A percentile compares a stretch with the other conserved stretches of the same genome.
These are phyloP conservation scores for Logfia minima DNA, from an alignment of 129 eudicot species.

Conservation along the genomic window DNA sequence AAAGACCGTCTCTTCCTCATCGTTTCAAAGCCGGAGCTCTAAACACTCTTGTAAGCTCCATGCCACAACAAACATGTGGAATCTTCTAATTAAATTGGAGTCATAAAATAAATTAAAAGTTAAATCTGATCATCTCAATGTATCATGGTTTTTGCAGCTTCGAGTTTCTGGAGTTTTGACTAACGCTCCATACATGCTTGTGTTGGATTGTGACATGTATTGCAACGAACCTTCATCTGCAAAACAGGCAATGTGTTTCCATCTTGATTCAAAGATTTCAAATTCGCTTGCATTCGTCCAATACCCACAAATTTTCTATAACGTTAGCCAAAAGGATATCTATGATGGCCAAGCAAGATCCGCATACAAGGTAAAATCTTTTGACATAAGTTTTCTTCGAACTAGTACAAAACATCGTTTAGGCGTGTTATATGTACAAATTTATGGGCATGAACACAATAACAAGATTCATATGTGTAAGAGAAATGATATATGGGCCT, in stretches of 20 bases:
- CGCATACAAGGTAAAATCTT: slow-evolving; percentile 50
- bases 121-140: neutral
- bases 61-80: neutral
- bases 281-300: slow-evolving; percentile 57
- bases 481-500: no score
- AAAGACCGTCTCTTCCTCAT: slow-evolving; percentile 71
- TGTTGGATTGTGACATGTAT: slow-evolving; percentile 87
- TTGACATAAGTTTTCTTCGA: neutral
- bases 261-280: slow-evolving; percentile 66
- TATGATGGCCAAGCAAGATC: slow-evolving; percentile 80
- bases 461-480: neutral
- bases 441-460: neutral
- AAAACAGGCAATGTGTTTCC: slow-evolving; percentile 93
- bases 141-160: slow-evolving; percentile 50
- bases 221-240: slow-evolving; percentile 86
- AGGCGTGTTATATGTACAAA: neutral
- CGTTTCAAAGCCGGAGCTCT: slow-evolving; percentile 96
- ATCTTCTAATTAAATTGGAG: neutral
- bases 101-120: neutral
- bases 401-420: neutral
- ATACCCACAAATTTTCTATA: slow-evolving; percentile 79
- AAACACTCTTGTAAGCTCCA: slow-evolving; percentile 58
- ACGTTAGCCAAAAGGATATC: slow-evolving; percentile 63
- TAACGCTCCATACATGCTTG: slow-evolving; percentile 68
- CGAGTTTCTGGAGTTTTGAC: slow-evolving; percentile 83